phyloP scores from a whole-genome alignment of 2,329 filamentous ascomycete species.

The Aspergillus amoenus region DNA sequence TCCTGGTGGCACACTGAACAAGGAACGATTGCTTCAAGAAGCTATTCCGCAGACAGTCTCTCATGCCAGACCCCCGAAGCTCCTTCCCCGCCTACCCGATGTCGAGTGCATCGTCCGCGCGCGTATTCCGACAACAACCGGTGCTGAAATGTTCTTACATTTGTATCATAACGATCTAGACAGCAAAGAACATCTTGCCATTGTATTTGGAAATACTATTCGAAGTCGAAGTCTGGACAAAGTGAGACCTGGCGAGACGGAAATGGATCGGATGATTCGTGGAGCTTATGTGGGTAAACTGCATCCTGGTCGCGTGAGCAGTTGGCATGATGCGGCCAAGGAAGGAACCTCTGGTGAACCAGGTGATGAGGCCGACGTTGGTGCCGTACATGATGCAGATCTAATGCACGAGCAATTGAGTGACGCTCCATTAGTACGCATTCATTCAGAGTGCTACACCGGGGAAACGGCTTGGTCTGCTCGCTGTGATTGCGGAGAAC shows the following conservation, averaged over 20 bases:
- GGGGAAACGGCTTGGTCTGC: conserved; percentile 98
- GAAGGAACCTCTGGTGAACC: not conserved
- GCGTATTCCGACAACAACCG: conserved; percentile 86
- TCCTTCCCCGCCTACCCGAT: conserved; percentile 73
- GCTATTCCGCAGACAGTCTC: conserved; percentile 21
- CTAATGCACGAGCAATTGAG: conserved; percentile 20
- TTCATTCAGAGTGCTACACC: conserved; percentile 98
- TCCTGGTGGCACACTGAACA: conserved; percentile 39
- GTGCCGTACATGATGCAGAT: conserved; percentile 12
- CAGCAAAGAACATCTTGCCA: conserved; percentile 93
- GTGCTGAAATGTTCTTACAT: conserved; percentile 95
- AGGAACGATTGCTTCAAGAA: conserved; percentile 30
- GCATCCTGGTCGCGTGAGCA: conserved; percentile 79
- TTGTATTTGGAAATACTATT: conserved; percentile 89
- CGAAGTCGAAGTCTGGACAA: conserved; percentile 62
- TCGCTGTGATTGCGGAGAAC: conserved; percentile 95
- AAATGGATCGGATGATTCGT: conserved; percentile 75
- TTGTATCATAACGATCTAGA: conserved; percentile 91
- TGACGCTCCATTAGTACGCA: conserved; percentile 75
- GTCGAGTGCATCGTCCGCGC: conserved; percentile 95
- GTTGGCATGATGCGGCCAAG: conserved; percentile 55
- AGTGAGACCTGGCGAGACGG: conserved; percentile 47
- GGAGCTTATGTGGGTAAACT: conserved; percentile 89
- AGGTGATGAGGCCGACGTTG: conserved; percentile 3
- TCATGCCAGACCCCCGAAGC: conserved; percentile 61